Evolutionary conservation across 2,329 filamentous ascomycete species (phyloP).

Genomic region (Ceratocystis smalleyi): DNA sequence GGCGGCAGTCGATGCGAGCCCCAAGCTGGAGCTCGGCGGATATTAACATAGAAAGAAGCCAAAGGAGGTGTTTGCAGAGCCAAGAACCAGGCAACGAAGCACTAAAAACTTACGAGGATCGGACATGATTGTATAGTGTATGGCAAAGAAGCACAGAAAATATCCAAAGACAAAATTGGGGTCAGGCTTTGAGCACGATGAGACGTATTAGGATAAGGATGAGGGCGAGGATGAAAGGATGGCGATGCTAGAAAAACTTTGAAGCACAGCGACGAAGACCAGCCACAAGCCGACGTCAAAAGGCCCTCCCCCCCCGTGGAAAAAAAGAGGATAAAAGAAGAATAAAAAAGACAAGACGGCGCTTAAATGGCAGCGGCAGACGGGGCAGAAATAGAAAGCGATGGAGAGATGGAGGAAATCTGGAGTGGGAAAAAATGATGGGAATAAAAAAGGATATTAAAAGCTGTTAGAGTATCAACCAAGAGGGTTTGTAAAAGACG

Average conservation of each 20-base stretch:
- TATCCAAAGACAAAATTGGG: not conserved
- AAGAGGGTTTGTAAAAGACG: not conserved
- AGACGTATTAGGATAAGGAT: not conserved
- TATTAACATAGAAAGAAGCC: not conserved
- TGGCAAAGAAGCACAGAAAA: not conserved
- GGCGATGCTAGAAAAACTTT: not conserved
- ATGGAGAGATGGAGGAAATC: not conserved
- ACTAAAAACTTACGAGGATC: constrained; percentile 11
- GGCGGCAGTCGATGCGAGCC: not conserved
- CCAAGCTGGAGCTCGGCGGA: not conserved
- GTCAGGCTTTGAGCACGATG: not conserved
- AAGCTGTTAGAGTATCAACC: not conserved
- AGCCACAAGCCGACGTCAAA: not conserved
- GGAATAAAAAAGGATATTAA: not conserved
- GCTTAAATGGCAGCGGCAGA: not conserved
- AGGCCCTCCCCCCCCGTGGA: not conserved
- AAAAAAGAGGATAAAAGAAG: not conserved
- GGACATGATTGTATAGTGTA: constrained; percentile 10
- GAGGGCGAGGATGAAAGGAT: not conserved
- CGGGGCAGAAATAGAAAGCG: not conserved
- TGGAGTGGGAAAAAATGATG: not conserved
- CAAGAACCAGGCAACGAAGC: not conserved
- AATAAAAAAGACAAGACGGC: not conserved
- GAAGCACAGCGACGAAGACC: not conserved
- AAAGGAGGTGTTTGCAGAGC: not conserved